These are phyloP conservation scores for Diplodia seriata DNA, from an alignment of 2,329 filamentous ascomycete genomes.

Conservation along the genomic window DNA sequence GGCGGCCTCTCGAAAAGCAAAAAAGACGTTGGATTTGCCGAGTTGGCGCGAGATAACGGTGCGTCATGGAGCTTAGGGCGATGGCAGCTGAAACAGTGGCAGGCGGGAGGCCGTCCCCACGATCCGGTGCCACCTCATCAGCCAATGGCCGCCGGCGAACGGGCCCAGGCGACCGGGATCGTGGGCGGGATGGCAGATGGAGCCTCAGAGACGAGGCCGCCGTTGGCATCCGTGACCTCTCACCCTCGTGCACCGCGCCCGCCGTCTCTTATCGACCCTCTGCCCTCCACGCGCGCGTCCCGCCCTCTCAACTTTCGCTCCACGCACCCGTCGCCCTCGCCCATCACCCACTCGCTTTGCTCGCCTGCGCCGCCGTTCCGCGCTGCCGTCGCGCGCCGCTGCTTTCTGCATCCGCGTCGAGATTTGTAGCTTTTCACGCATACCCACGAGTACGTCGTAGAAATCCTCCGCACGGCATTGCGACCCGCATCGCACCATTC, in stretches of 20 bases:
- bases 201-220: conserved; percentile 28
- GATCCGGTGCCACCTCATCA: conserved; percentile 7
- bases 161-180: conserved; percentile 10
- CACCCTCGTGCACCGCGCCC: neutral
- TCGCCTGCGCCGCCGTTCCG: neutral
- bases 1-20: conserved; percentile 7
- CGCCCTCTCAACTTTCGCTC: neutral
- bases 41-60: neutral
- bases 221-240: conserved; percentile 21
- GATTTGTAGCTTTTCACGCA: conserved; percentile 16
- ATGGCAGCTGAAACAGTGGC: conserved; percentile 15
- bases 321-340: neutral
- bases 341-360: neutral
- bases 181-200: neutral
- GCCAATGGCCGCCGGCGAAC: conserved; percentile 7
- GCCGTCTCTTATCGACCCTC: conserved; percentile 4
- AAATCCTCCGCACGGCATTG: conserved; percentile 10
- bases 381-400: neutral
- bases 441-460: conserved; percentile 20
- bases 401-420: neutral
- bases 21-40: neutral
- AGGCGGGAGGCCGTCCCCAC: conserved; percentile 20
- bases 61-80: neutral
- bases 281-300: conserved; percentile 13
- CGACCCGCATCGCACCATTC: conserved; percentile 6